Evolutionary conservation across 805 yeast genomes (phyloP).

Genomic region (Yarrowia phangngaensis): DNA sequence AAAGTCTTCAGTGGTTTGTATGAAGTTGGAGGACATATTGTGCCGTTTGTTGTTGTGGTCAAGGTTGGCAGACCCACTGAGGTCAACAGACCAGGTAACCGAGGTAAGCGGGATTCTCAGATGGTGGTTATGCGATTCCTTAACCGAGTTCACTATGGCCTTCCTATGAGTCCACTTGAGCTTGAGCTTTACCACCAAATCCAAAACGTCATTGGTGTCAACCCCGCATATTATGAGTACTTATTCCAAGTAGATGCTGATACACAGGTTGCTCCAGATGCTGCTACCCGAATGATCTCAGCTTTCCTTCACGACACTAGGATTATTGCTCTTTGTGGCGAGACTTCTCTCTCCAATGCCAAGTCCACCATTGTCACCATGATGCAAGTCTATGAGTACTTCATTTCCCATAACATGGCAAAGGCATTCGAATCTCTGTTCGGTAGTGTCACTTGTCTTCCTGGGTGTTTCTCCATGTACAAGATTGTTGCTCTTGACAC

Average conservation of each 20-base stretch:
- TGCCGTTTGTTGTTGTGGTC: conserved; percentile 54
- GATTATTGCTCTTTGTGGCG: conserved; percentile 61
- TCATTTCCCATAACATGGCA: conserved; percentile 59
- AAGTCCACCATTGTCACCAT: conserved; percentile 52
- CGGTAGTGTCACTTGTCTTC: conserved; percentile 62
- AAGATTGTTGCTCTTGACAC: conserved; percentile 52
- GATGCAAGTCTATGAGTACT: conserved; percentile 62
- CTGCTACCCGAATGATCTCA: conserved; percentile 53
- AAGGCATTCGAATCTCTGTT: conserved; percentile 61
- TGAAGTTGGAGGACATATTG: conserved; percentile 53
- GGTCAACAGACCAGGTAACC: conserved; percentile 55
- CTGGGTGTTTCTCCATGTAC: conserved; percentile 61
- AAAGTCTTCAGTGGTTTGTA: conserved; percentile 58
- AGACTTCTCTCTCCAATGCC: conserved; percentile 55
- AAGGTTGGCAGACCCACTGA: conserved; percentile 62
- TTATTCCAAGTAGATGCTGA: conserved; percentile 63
- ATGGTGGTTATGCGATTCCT: conserved; percentile 57
- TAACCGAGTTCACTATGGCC: conserved; percentile 57
- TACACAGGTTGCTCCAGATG: conserved; percentile 53
- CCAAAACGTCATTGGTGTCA: conserved; percentile 56
- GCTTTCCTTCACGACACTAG: conserved; percentile 53
- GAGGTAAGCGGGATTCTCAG: conserved; percentile 65
- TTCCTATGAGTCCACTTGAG: conserved; percentile 58
- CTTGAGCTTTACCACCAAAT: conserved; percentile 52
- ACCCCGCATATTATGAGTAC: conserved; percentile 54